phyloP scores from a whole-genome alignment of 768 basidiomycete species.

The Kwoniella heveanensis region DNA sequence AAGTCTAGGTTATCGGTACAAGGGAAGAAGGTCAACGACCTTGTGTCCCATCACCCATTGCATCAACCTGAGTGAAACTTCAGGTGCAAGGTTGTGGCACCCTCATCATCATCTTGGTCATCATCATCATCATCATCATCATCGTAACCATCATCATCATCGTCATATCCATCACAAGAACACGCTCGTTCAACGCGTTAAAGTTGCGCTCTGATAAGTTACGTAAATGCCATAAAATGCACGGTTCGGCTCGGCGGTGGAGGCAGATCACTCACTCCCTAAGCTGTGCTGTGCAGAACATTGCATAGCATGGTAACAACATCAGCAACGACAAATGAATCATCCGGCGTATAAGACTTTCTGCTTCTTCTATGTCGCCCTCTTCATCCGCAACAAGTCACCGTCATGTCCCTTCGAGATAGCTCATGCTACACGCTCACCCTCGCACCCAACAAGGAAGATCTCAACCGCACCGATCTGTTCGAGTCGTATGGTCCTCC shows the following conservation, averaged over 20 bases:
- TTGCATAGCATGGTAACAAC: background rate
- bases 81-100: too few species aligned
- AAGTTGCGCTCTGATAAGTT: background rate
- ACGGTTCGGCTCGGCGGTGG: background rate
- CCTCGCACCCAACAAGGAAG: constrained; percentile 15
- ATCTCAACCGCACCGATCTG: constrained; percentile 31
- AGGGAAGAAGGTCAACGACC: too few species aligned
- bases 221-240: background rate
- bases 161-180: background rate
- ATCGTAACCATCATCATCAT: background rate
- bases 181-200: background rate
- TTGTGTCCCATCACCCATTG: too few species aligned
- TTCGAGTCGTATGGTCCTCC: constrained; percentile 11
- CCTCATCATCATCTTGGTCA: too few species aligned
- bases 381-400: background rate
- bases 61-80: too few species aligned
- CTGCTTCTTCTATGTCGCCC: too few species aligned
- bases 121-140: background rate
- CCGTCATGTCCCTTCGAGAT: constrained; percentile 41
- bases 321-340: background rate
- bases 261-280: constrained; percentile 29
- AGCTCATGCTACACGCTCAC: constrained; percentile 41
- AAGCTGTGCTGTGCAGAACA: constrained; percentile 39
- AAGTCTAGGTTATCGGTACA: too few species aligned
- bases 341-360: too few species aligned